phyloP scores from a whole-genome alignment of 2,329 filamentous ascomycete genomes.

The Cladosporium colombiae region DNA sequence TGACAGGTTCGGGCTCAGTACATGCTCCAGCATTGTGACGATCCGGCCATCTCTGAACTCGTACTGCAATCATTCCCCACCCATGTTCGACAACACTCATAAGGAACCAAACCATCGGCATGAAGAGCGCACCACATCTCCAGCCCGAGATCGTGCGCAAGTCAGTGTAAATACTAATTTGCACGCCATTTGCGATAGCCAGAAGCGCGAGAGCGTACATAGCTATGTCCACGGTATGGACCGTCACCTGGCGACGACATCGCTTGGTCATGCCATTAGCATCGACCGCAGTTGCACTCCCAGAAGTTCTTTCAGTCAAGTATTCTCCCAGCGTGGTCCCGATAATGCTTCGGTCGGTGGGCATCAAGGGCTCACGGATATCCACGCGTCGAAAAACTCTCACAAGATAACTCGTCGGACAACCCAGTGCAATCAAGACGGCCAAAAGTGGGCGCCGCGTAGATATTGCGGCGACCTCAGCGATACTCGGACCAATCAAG shows the following conservation, averaged over 20 bases:
- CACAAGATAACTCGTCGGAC: neutral
- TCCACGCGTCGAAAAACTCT: neutral
- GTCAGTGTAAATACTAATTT: conserved; percentile 5
- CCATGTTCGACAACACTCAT: neutral
- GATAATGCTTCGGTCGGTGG: neutral
- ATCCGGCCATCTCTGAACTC: neutral
- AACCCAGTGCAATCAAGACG: neutral
- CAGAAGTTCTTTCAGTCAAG: neutral
- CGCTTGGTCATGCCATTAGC: no score
- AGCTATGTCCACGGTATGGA: neutral
- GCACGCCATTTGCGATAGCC: neutral
- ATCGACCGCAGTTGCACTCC: neutral
- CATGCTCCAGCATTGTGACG: neutral
- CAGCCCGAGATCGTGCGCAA: conserved; percentile 4
- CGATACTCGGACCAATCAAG: neutral
- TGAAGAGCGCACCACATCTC: conserved; percentile 11
- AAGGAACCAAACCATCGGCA: conserved; percentile 10
- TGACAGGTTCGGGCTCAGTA: no score
- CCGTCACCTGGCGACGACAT: no score
- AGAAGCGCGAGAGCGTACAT: neutral
- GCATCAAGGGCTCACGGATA: neutral
- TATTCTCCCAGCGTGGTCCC: neutral
- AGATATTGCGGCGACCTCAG: neutral
- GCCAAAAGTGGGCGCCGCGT: neutral
- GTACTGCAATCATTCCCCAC: neutral